Conservation (phyloP, 2,329 filamentous ascomycete species). For the Cryphonectria nitschkei region DNA sequence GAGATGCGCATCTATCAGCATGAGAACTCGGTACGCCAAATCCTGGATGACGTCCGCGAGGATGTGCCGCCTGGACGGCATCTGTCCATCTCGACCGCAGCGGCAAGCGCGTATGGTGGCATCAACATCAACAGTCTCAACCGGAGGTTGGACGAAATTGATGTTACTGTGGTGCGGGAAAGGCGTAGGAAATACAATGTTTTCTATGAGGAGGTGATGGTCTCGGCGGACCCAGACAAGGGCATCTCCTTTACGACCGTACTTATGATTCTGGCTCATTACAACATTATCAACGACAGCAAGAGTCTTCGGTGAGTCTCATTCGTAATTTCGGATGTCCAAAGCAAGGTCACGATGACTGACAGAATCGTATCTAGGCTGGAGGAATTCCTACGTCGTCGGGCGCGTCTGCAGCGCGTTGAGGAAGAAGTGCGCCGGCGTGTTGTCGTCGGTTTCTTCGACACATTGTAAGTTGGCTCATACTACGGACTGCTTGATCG, state of each 20-base stretch:
- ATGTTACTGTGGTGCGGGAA: slow-evolving; percentile 73
- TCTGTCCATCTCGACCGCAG: slow-evolving; percentile 54
- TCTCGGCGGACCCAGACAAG: slow-evolving; percentile 84
- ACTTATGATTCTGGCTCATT: slow-evolving; percentile 94
- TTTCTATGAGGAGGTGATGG: slow-evolving; percentile 97
- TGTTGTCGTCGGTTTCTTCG: slow-evolving; percentile 92
- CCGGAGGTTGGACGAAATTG: slow-evolving; percentile 71
- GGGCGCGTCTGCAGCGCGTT: slow-evolving; percentile 87
- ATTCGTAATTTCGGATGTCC: neutral
- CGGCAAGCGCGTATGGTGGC: slow-evolving; percentile 55
- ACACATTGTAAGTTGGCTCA: slow-evolving; percentile 69
- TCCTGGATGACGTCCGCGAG: slow-evolving; percentile 81
- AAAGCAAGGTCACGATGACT: slow-evolving; percentile 27
- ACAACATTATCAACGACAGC: slow-evolving; percentile 98
- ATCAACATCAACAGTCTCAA: slow-evolving; percentile 80
- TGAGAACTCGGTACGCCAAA: slow-evolving; percentile 82
- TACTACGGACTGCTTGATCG: neutral
- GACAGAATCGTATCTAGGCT: slow-evolving; percentile 58
- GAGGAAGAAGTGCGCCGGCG: slow-evolving; percentile 92
- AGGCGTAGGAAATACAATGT: slow-evolving; percentile 81
- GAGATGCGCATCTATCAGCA: slow-evolving; percentile 96
- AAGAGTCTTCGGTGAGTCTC: slow-evolving; percentile 79
- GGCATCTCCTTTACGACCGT: slow-evolving; percentile 92
- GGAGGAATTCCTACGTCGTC: slow-evolving; percentile 90
- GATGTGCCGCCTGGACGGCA: slow-evolving; percentile 58